Percentiles rank a stretch among this genome's conserved stretches.
Conservation (phyloP, 192 early-diverging fungal species). For the Pilaira anomala region DNA sequence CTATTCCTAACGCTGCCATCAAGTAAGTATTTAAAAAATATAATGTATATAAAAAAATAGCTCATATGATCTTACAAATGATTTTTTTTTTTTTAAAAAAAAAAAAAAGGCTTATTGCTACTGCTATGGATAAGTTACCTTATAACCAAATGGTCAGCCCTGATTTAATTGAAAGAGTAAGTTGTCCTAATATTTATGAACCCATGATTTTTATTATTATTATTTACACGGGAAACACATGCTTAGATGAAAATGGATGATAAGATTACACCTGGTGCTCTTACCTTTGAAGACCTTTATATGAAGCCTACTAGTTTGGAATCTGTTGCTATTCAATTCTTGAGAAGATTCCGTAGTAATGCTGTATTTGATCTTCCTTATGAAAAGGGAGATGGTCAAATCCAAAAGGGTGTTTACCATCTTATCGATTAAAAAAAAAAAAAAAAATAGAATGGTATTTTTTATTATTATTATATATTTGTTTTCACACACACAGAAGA, state of each 20-base stretch:
- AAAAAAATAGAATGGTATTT: no score
- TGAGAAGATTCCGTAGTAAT: constrained; percentile 76
- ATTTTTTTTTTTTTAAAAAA: not conserved
- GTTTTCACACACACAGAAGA: no score
- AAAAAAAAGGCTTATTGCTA: constrained; percentile 45
- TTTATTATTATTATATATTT: no score
- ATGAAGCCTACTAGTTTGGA: constrained; percentile 82
- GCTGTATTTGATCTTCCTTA: constrained; percentile 55
- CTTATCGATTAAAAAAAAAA: constrained; percentile 34
- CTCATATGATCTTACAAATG: not conserved
- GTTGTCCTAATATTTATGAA: constrained; percentile 21
- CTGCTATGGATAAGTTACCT: constrained; percentile 61
- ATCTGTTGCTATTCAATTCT: constrained; percentile 76
- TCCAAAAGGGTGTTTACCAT: constrained; percentile 50
- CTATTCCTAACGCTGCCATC: constrained; percentile 69
- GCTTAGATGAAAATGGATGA: constrained; percentile 69
- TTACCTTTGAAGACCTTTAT: constrained; percentile 84
- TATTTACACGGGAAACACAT: no score
- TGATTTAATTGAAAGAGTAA: constrained; percentile 81
- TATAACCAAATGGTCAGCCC: constrained; percentile 74
- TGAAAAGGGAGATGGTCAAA: constrained; percentile 47
- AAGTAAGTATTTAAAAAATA: constrained; percentile 47
- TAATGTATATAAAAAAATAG: not conserved
- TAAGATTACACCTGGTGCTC: constrained; percentile 59
- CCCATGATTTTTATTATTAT: not conserved